phyloP scores from a whole-genome alignment of 371 early-diverging fungal species.

The Umbelopsis sp. region DNA sequence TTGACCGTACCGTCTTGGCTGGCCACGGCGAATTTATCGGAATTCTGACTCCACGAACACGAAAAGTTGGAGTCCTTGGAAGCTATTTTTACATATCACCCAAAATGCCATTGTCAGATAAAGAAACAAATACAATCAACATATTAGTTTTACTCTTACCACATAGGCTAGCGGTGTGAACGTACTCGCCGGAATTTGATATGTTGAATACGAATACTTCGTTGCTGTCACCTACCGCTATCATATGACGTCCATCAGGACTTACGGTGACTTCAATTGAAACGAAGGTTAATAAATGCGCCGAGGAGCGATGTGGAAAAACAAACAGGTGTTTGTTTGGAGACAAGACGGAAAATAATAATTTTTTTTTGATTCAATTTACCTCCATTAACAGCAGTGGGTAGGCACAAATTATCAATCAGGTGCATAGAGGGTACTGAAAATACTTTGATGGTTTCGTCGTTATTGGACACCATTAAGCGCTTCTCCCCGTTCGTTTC shows the following conservation, averaged over 20 bases:
- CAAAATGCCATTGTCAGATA: no score
- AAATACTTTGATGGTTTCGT: constrained; percentile 88
- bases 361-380: constrained; percentile 19
- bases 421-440: constrained; percentile 73
- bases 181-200: constrained; percentile 62
- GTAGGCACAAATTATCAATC: constrained; percentile 72
- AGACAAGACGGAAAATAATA: background rate
- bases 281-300: background rate
- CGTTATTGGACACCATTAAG: constrained; percentile 91
- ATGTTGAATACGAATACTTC: constrained; percentile 82
- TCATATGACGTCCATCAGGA: constrained; percentile 81
- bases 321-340: constrained; percentile 1
- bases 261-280: constrained; percentile 68
- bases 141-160: constrained; percentile 33
- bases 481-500: constrained; percentile 65
- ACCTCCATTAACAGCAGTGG: constrained; percentile 86
- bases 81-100: constrained; percentile 13
- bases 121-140: background rate
- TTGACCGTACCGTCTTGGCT: constrained; percentile 86
- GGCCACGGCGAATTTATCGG: constrained; percentile 74
- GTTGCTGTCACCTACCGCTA: constrained; percentile 87
- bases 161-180: constrained; percentile 66
- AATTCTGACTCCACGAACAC: constrained; percentile 68
- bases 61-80: constrained; percentile 42
- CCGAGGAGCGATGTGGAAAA: constrained; percentile 15